Conservation (phyloP, 2,329 filamentous ascomycete species). For the Cyclaneusma minus region DNA sequence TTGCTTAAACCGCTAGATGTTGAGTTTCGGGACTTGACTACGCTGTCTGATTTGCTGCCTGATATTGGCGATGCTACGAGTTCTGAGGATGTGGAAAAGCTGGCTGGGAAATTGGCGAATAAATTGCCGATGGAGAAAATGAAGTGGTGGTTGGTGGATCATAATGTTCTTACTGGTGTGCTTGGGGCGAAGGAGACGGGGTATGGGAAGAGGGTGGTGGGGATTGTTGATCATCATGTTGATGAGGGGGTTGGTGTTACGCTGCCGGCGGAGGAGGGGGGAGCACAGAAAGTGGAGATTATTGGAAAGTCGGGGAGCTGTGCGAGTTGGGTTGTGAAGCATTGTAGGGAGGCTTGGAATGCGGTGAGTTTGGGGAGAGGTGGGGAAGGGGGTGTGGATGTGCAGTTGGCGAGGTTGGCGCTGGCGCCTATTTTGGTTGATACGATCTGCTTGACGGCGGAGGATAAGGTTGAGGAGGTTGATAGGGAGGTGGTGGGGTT, state of each 20-base stretch:
- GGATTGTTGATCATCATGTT: slow-evolving; percentile 65
- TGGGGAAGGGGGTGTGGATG: slow-evolving; percentile 25
- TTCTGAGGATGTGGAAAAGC: no score
- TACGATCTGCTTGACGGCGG: slow-evolving; percentile 46
- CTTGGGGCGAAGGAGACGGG: slow-evolving; percentile 33
- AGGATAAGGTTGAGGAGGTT: slow-evolving; percentile 46
- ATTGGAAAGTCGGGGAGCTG: slow-evolving; percentile 59
- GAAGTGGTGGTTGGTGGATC: slow-evolving; percentile 63
- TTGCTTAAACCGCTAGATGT: slow-evolving; percentile 47
- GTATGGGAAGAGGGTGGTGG: slow-evolving; percentile 38
- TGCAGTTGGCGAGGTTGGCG: slow-evolving; percentile 48
- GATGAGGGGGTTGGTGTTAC: no score
- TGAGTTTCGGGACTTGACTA: slow-evolving; percentile 46
- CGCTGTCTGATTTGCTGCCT: slow-evolving; percentile 38
- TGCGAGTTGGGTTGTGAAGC: slow-evolving; percentile 50
- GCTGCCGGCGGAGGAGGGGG: no score
- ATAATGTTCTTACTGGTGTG: slow-evolving; percentile 54
- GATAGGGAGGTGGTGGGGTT: slow-evolving; percentile 43
- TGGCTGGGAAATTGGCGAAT: slow-evolving; percentile 28
- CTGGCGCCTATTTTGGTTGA: slow-evolving; percentile 61
- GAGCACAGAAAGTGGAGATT: slow-evolving; percentile 34
- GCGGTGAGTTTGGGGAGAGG: slow-evolving; percentile 23
- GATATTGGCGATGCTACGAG: no score
- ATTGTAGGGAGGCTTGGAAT: slow-evolving; percentile 43
- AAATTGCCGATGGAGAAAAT: slow-evolving; percentile 32